These are phyloP conservation scores for Reutealis trisperma DNA, from an alignment of 345 rosid genomes.

Conservation along the genomic window DNA sequence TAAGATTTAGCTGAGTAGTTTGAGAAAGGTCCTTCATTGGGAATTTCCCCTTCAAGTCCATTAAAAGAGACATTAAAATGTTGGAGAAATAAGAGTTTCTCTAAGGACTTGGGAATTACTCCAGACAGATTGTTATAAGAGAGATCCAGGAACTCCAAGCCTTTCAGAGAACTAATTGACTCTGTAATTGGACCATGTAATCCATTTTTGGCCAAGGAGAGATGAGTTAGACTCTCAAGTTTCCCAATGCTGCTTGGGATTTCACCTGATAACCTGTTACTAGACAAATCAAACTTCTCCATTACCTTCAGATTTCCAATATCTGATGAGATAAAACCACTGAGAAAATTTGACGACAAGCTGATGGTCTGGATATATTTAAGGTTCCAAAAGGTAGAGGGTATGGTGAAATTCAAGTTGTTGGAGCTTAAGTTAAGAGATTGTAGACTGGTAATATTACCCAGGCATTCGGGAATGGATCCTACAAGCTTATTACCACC, in stretches of 20 bases:
- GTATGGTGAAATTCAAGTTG: slow-evolving; percentile 14
- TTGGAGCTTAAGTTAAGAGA: slow-evolving; percentile 5
- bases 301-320: neutral
- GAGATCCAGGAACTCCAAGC: neutral
- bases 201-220: slow-evolving; percentile 4
- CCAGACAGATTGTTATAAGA: slow-evolving; percentile 15
- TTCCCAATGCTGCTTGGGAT: slow-evolving; percentile 7
- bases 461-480: slow-evolving; percentile 22
- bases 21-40: neutral
- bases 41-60: slow-evolving; percentile 16
- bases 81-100: neutral
- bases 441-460: slow-evolving; percentile 2
- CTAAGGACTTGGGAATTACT: slow-evolving; percentile 4
- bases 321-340: neutral
- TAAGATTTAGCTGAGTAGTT: slow-evolving; percentile 11
- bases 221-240: neutral
- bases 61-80: slow-evolving; percentile 12
- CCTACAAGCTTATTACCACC: slow-evolving; percentile 8
- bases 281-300: neutral
- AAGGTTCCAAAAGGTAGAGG: slow-evolving; percentile 16
- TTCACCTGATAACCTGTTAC: slow-evolving; percentile 13
- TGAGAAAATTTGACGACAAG: neutral
- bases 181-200: slow-evolving; percentile 8
- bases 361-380: neutral
- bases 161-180: slow-evolving; percentile 2